Evolutionary conservation across 169 alveolate genomes (phyloP).

Genomic region (Plasmodium gonderi): DNA sequence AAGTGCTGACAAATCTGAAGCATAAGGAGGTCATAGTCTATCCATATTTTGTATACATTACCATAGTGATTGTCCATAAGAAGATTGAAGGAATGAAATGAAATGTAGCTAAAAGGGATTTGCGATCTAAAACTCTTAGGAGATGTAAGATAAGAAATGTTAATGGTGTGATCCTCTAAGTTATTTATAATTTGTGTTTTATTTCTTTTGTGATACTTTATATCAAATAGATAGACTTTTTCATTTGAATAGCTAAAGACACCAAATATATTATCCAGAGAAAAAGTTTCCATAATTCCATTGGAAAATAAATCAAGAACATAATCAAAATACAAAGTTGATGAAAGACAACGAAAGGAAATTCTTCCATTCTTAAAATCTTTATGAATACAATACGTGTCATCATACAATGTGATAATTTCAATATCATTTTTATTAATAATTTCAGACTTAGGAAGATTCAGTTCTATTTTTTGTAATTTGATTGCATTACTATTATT

Average conservation of each 20-base stretch:
- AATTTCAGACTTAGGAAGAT: constrained; percentile 1
- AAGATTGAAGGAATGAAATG: constrained; percentile 11
- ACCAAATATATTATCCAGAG: constrained; percentile 30
- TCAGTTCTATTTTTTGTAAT: constrained; percentile 52
- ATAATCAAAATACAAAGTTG: constrained; percentile 56
- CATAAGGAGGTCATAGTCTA: constrained; percentile 56
- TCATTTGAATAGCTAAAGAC: constrained; percentile 50
- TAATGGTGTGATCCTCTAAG: constrained; percentile 23
- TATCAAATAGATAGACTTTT: constrained; percentile 41
- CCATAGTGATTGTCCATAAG: constrained; percentile 54
- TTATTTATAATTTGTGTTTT: background rate
- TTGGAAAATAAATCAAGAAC: constrained; percentile 55
- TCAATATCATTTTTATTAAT: constrained; percentile 50
- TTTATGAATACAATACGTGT: constrained; percentile 67
- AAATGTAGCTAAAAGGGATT: constrained; percentile 17
- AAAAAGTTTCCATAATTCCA: constrained; percentile 11
- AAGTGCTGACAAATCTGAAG: constrained; percentile 69
- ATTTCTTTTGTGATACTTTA: constrained; percentile 15
- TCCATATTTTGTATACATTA: constrained; percentile 9
- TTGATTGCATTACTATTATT: constrained; percentile 45
- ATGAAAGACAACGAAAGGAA: constrained; percentile 63
- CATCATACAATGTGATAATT: constrained; percentile 40
- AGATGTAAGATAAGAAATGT: constrained; percentile 27
- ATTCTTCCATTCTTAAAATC: constrained; percentile 58
- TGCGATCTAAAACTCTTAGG: constrained; percentile 42